Base-by-base conservation (phyloP, 805 yeast species). In the Sungouiella blattae region DNA sequence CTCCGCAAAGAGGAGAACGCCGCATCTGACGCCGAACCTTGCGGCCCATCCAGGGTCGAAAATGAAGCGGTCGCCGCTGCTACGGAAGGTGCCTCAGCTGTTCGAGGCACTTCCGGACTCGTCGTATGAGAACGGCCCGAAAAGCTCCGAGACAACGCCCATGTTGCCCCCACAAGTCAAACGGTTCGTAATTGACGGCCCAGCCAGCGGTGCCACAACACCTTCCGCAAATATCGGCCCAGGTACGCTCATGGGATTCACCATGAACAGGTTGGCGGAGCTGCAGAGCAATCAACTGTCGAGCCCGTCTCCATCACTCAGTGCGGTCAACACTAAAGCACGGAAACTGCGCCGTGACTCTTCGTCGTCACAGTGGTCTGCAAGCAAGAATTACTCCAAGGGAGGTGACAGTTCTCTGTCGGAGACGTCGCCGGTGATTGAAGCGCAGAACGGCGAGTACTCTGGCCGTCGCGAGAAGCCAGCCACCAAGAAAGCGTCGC, bases 401-500 rank as follows among this genome's bases (percentile, higher is more conserved):
- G 23, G 25, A 7, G n/a, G n/a, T n/a, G 39, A 28, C 15, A 31
- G 43, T 11, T 40, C 46, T 17, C 50, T 46, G 50, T 43, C 44
- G 9, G 52, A 48, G 14, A 41, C 50, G 6, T 47, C 50, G 26
- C 52, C 52, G 9, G 35, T 40, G 29, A 27, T 48, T 3, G 50
- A 41, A 6, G 32, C 46, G 2, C 42, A 41, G 20, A 22, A 18
- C 21, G 35, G 30, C 3, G 38, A 32, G 11, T 30, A 14, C 4
- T 23, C 25, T 15, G n/a, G n/a, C n/a, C 57, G 18, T 36, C 41
- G 41, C 4, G 53, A 62, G 26, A 58, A 66, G 36, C 73, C 76
- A 2, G 58, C 64, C 8, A 69, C 74, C 18, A 82, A 83, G 55
- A 80, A 82, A 49, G 76, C 83, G 2, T 76, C 77, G 27, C 98